phyloP scores from a whole-genome alignment of 73 alveolate genomes.

The Paramecium bursaria region DNA sequence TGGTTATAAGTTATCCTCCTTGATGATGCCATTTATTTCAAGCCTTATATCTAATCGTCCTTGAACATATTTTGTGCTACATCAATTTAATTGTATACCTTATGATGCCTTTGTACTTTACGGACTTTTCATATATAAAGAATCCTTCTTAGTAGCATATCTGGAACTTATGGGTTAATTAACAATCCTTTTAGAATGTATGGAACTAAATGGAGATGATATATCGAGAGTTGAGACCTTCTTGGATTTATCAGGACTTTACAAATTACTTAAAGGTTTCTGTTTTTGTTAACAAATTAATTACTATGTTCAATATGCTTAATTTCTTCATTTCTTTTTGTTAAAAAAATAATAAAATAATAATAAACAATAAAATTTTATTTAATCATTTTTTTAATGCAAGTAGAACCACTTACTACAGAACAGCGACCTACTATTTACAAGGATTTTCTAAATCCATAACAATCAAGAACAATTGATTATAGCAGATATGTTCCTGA shows the following conservation, averaged over 20 bases:
- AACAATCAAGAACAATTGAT: background rate
- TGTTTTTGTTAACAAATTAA: background rate
- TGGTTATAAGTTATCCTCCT: background rate
- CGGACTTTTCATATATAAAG: no score
- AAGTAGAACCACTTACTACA: conserved; percentile 3
- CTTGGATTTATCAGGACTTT: background rate
- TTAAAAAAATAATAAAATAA: background rate
- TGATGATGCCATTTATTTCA: background rate
- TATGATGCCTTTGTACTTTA: no score
- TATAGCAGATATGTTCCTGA: conserved; percentile 57
- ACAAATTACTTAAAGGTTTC: background rate
- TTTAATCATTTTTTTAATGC: background rate
- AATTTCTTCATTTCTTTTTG: conserved; percentile 28
- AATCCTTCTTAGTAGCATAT: no score
- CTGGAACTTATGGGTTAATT: no score
- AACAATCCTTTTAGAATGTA: no score
- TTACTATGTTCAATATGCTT: conserved; percentile 8
- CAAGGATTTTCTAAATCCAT: background rate
- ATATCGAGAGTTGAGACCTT: no score
- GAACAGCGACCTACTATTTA: conserved; percentile 51
- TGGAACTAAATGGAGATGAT: no score
- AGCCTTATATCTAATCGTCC: background rate
- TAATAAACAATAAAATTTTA: no score
- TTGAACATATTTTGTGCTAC: no score
- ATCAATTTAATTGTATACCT: no score